Evolutionary conservation across 768 basidiomycete genomes (phyloP).

Genomic region (Auricularia sp.): DNA sequence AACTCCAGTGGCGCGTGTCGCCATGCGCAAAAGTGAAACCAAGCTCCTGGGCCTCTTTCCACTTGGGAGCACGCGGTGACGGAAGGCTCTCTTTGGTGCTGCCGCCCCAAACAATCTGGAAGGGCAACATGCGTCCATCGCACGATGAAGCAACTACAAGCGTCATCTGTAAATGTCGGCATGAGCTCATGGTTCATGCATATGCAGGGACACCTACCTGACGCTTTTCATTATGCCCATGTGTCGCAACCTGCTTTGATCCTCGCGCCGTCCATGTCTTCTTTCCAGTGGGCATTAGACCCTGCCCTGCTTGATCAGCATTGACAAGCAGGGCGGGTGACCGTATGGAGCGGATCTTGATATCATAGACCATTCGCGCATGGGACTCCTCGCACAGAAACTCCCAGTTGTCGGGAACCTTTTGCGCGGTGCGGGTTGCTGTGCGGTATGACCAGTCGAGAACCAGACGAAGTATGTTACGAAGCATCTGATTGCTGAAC

Average conservation of each 20-base stretch:
- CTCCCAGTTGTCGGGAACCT: constrained; percentile 11
- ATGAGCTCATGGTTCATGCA: too few relatives aligned
- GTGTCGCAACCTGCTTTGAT: constrained; percentile 17
- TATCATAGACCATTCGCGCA: constrained; percentile 13
- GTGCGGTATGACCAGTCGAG: constrained; percentile 3
- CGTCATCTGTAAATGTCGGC: constrained; percentile 12
- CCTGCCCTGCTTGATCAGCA: constrained; percentile 15
- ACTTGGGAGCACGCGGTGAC: constrained; percentile 12
- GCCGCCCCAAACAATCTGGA: constrained; percentile 22
- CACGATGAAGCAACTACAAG: constrained; percentile 17
- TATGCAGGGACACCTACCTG: neutral
- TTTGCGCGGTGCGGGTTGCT: constrained; percentile 13
- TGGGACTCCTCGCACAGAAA: constrained; percentile 7
- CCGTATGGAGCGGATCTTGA: neutral
- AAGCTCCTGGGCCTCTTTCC: neutral
- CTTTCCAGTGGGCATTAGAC: constrained; percentile 8
- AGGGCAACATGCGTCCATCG: constrained; percentile 20
- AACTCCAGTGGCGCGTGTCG: neutral
- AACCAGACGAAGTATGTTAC: too few relatives aligned
- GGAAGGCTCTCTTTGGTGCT: constrained; percentile 14
- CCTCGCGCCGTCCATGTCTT: constrained; percentile 14
- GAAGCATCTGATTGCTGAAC: too few relatives aligned
- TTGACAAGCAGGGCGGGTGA: constrained; percentile 16
- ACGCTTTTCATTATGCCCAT: constrained; percentile 20
- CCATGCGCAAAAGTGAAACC: neutral